Base-by-base conservation (phyloP, 2,329 filamentous ascomycete species). In the Trichoderma sp. region DNA sequence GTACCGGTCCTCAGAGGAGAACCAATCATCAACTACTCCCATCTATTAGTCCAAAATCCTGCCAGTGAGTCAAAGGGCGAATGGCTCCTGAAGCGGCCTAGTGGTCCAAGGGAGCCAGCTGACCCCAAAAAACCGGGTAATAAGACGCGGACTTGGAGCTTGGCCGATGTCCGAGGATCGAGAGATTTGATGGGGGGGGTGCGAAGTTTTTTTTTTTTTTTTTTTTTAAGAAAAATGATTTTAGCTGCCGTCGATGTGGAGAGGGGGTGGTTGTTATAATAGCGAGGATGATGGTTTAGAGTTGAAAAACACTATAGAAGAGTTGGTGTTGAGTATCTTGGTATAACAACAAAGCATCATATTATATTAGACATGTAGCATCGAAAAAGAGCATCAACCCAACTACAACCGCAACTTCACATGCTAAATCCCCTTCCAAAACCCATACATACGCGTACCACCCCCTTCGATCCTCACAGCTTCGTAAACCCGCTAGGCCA, bases 111-210 rank as follows among this genome's bases (percentile, higher is more conserved):
- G 34, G 34, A 17, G 48, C 25, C 48, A 34, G 48, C 48, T 52
- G 56, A 57, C n/a, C 12, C 42, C 22, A 2, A 19, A 19, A n/a
- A 37, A 19, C 19, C 19, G 13, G 29, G 37, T 19, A 37, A 56
- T 39, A 37, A 61, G 57, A 52, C 42, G 68, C 74, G 75, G 74
- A 73, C 71, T 75, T 71, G 69, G 34, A 15, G 52, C 64, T 70
- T 74, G 57, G 29, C 75, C 75, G 75, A 76, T 70, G 74, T 77
- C 75, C 75, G 75, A 76, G 59, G 17, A 60, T 69, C 64, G 56
- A 45, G 48, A 53, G 22, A 32, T 9, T 60, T 17, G 10, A 8
- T 58, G 50, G 19, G 22, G 25, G 8, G 48, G 22, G 48, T 25
- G 48, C 13, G 48, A 17, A 25, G 39, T 45, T 19, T 45, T 2